These are phyloP conservation scores for Phaeosphaeria sp. DNA, from an alignment of 2,329 filamentous ascomycete genomes.

Conservation along the genomic window DNA sequence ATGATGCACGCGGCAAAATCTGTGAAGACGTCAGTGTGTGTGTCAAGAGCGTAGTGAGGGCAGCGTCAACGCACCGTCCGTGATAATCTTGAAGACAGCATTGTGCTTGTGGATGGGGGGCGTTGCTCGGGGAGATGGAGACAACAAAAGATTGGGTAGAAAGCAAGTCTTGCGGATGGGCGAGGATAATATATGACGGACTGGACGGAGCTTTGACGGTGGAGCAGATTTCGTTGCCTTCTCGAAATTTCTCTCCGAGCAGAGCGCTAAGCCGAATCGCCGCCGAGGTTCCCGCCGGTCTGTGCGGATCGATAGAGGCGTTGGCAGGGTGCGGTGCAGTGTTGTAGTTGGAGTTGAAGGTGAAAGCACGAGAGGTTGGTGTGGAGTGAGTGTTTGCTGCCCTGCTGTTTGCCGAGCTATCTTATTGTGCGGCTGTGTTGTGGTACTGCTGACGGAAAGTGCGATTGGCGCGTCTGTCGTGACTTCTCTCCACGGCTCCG, in stretches of 20 bases:
- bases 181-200: slow-evolving; percentile 35
- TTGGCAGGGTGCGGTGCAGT: neutral
- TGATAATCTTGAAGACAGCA: slow-evolving; percentile 53
- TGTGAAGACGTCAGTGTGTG: slow-evolving; percentile 40
- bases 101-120: slow-evolving; percentile 34
- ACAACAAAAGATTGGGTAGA: slow-evolving; percentile 32
- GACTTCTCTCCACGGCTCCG: no score
- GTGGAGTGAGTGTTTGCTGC: no score
- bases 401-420: no score
- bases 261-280: slow-evolving; percentile 15
- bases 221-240: slow-evolving; percentile 29
- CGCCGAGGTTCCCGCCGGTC: slow-evolving; percentile 25
- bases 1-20: slow-evolving; percentile 75
- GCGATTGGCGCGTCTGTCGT: neutral
- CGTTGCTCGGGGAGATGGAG: slow-evolving; percentile 39
- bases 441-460: neutral
- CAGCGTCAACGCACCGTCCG: slow-evolving; percentile 44
- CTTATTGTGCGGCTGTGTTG: neutral
- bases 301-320: slow-evolving; percentile 13
- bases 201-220: slow-evolving; percentile 28
- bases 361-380: neutral
- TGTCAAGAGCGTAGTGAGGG: slow-evolving; percentile 1
- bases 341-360: neutral
- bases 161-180: slow-evolving; percentile 23
- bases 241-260: slow-evolving; percentile 34